phyloP scores from a whole-genome alignment of 2,329 filamentous ascomycete genomes.

The Ascochyta fabae region DNA sequence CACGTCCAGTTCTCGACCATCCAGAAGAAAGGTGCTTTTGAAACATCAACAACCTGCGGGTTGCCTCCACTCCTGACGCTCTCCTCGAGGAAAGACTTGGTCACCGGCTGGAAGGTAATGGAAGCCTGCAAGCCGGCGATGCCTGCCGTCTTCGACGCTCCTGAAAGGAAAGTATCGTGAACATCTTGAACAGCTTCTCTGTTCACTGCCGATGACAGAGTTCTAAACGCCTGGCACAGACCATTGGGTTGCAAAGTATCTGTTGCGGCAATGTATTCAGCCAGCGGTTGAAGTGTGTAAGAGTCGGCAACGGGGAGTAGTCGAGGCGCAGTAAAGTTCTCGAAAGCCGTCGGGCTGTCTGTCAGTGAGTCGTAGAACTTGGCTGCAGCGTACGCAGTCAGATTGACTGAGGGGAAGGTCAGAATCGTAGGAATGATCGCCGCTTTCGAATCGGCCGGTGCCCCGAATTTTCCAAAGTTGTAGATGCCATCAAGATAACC shows the following conservation, averaged over 20 bases:
- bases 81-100: conserved; percentile 23
- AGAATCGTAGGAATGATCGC: conserved; percentile 30
- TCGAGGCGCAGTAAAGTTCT: conserved; percentile 30
- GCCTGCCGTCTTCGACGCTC: conserved; percentile 6
- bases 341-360: conserved; percentile 19
- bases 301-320: conserved; percentile 23
- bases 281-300: conserved; percentile 19
- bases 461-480: conserved; percentile 26
- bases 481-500: conserved; percentile 31
- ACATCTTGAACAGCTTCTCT: conserved; percentile 22
- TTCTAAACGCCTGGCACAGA: conserved; percentile 25
- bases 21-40: conserved; percentile 26
- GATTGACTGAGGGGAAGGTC: conserved; percentile 17
- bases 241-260: conserved; percentile 19
- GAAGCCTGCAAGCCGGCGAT: conserved; percentile 17
- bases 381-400: conserved; percentile 24
- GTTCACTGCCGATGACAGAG: conserved; percentile 24
- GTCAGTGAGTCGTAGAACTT: conserved; percentile 30
- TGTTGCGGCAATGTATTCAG: conserved; percentile 20
- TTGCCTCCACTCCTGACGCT: conserved; percentile 25
- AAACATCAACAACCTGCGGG: conserved; percentile 25
- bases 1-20: conserved; percentile 25
- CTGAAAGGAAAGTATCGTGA: conserved; percentile 22
- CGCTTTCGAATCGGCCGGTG: conserved; percentile 24
- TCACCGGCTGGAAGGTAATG: conserved; percentile 30